Evolutionary conservation across 331 rosid species (phyloP).

Genomic region (Rhamnella rubrinervis): DNA sequence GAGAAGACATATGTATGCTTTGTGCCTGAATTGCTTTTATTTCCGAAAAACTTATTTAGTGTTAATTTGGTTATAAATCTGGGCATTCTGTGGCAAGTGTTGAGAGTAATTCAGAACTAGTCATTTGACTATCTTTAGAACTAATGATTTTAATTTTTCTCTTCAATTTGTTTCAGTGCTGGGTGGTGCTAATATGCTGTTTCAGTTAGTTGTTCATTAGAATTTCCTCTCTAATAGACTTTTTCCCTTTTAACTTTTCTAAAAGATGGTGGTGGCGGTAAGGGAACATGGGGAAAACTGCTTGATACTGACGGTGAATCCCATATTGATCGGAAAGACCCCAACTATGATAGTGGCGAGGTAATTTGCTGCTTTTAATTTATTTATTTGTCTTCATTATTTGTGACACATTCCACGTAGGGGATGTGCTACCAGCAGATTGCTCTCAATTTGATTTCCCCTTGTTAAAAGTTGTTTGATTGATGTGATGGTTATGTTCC

Average conservation of each 20-base stretch:
- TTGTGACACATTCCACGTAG: not conserved
- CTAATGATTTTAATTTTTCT: too few species aligned
- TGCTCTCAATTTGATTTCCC: not conserved
- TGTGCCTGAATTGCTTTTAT: too few species aligned
- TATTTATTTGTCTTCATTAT: not conserved
- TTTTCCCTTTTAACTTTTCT: not conserved
- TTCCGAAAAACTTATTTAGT: too few species aligned
- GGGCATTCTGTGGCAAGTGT: too few species aligned
- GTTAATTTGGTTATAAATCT: too few species aligned
- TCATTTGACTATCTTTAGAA: too few species aligned
- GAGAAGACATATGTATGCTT: too few species aligned
- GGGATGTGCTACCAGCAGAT: not conserved
- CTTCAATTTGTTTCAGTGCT: not conserved
- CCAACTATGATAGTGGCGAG: slow-evolving; percentile 92
- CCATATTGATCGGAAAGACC: slow-evolving; percentile 71
- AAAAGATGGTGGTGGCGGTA: slow-evolving; percentile 88
- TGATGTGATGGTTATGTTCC: not conserved
- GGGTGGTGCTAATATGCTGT: not conserved
- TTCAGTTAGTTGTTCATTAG: not conserved
- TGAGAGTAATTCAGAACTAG: too few species aligned
- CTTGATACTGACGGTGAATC: slow-evolving; percentile 66
- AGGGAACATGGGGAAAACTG: slow-evolving; percentile 91
- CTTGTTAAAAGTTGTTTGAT: not conserved
- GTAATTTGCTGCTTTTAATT: slow-evolving; percentile 31
- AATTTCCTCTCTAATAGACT: not conserved